Evolutionary conservation across 2,329 filamentous ascomycete species (phyloP).

Genomic region (Microdochium paspali): DNA sequence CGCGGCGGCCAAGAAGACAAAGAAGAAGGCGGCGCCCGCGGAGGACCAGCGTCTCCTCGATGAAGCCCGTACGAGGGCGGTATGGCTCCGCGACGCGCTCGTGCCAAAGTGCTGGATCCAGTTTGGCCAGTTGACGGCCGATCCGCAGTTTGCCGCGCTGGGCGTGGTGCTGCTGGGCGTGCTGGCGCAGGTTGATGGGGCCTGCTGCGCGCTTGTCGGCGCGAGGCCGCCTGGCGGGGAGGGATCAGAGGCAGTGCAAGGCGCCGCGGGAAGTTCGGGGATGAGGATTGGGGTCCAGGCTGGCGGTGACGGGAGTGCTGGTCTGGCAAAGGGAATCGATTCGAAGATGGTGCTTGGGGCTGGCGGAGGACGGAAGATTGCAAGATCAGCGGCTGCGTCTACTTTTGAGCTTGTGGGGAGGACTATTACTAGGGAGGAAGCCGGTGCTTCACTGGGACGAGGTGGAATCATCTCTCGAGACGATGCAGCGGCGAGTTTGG

Average conservation of each 20-base stretch:
- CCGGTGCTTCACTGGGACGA: too few species aligned
- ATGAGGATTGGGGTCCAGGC: too few species aligned
- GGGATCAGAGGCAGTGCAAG: too few species aligned
- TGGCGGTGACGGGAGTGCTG: too few species aligned
- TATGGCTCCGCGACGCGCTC: conserved; percentile 29
- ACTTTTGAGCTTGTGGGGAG: too few species aligned
- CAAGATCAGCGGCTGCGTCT: background rate
- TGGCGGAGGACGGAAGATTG: background rate
- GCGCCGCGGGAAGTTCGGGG: conserved; percentile 15
- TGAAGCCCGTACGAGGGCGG: conserved; percentile 15
- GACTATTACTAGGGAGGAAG: too few species aligned
- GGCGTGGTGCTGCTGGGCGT: conserved; percentile 59
- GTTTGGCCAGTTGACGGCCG: conserved; percentile 62
- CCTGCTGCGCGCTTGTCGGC: conserved; percentile 27
- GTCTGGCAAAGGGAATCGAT: too few species aligned
- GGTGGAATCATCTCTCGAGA: too few species aligned
- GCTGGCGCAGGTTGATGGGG: conserved; percentile 47
- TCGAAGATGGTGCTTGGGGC: too few species aligned
- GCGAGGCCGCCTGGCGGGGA: conserved; percentile 6
- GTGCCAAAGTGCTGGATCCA: conserved; percentile 38
- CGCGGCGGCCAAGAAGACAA: conserved; percentile 1
- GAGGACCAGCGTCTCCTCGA: conserved; percentile 2
- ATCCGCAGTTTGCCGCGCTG: conserved; percentile 63
- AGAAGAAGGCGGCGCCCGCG: conserved; percentile 4
- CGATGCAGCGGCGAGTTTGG: too few species aligned